phyloP scores from a whole-genome alignment of 148 eudicot species.

The Hydrangea macrophylla region DNA sequence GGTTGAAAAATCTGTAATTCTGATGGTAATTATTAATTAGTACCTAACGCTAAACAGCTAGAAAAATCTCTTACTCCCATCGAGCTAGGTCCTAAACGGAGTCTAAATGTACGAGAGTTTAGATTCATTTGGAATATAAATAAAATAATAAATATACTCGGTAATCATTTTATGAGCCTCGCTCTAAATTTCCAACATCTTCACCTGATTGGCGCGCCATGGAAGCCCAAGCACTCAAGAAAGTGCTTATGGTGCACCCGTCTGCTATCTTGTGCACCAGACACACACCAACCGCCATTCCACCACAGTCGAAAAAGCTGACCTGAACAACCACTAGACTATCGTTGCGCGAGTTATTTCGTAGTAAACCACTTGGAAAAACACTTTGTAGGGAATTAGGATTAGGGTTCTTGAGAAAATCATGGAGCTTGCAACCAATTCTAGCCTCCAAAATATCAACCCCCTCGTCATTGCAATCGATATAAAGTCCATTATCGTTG shows the following conservation, averaged over 20 bases:
- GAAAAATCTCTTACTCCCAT: too few species aligned
- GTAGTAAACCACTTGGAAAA: background rate
- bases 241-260: background rate
- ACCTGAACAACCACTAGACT: conserved; percentile 9
- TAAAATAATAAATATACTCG: too few species aligned
- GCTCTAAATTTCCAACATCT: background rate
- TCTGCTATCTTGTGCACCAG: conserved; percentile 8
- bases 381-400: background rate
- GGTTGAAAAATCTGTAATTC: too few species aligned
- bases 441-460: background rate
- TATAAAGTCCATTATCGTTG: background rate
- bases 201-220: background rate
- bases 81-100: too few species aligned
- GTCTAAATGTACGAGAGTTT: too few species aligned
- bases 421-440: background rate
- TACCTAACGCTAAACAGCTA: too few species aligned
- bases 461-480: conserved; percentile 14
- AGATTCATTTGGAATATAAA: too few species aligned
- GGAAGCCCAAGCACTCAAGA: conserved; percentile 8
- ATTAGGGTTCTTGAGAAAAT: background rate
- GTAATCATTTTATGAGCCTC: too few species aligned
- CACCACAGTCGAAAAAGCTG: conserved; percentile 14
- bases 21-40: too few species aligned
- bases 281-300: conserved; percentile 2
- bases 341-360: background rate